phyloP scores from a whole-genome alignment of 2,329 filamentous ascomycete genomes.

The Colletotrichum tropicicola region DNA sequence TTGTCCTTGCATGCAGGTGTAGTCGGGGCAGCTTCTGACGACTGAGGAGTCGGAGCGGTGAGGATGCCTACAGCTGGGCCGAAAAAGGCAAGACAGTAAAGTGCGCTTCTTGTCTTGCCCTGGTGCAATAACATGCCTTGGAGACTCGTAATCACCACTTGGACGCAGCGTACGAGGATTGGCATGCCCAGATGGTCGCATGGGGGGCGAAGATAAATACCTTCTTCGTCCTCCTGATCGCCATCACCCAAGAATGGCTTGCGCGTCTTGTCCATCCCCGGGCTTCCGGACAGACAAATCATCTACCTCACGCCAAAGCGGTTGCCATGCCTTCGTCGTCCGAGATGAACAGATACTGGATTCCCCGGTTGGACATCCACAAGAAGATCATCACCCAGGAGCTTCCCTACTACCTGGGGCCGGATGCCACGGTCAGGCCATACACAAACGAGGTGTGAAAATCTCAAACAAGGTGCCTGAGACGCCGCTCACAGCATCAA shows the following conservation, averaged over 20 bases:
- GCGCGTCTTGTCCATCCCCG: constrained; percentile 1
- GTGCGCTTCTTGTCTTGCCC: constrained; percentile 20
- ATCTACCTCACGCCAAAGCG: background rate
- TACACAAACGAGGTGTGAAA: constrained; percentile 63
- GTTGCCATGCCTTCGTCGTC: constrained; percentile 29
- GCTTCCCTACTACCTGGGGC: constrained; percentile 66
- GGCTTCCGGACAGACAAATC: constrained; percentile 6
- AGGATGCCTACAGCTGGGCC: constrained; percentile 20
- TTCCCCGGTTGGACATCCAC: constrained; percentile 66
- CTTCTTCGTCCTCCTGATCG: constrained; percentile 21
- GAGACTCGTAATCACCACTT: constrained; percentile 18
- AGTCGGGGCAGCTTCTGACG: constrained; percentile 22
- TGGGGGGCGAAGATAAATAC: constrained; percentile 29
- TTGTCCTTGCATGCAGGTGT: constrained; percentile 22
- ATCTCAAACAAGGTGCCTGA: constrained; percentile 31
- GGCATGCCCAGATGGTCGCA: constrained; percentile 11
- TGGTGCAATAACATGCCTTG: constrained; percentile 26
- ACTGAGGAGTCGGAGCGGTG: constrained; percentile 26
- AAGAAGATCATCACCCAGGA: constrained; percentile 68
- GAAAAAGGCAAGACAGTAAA: constrained; percentile 22
- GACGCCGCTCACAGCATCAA: constrained; percentile 28
- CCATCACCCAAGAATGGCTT: background rate
- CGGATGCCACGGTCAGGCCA: constrained; percentile 64
- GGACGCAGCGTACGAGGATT: constrained; percentile 4
- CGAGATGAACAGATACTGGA: constrained; percentile 68